Percentiles rank a stretch among this genome's conserved stretches.
These are phyloP conservation scores for Tolypocladium paradoxum DNA, from an alignment of 2,329 filamentous ascomycete genomes.

Conservation along the genomic window DNA sequence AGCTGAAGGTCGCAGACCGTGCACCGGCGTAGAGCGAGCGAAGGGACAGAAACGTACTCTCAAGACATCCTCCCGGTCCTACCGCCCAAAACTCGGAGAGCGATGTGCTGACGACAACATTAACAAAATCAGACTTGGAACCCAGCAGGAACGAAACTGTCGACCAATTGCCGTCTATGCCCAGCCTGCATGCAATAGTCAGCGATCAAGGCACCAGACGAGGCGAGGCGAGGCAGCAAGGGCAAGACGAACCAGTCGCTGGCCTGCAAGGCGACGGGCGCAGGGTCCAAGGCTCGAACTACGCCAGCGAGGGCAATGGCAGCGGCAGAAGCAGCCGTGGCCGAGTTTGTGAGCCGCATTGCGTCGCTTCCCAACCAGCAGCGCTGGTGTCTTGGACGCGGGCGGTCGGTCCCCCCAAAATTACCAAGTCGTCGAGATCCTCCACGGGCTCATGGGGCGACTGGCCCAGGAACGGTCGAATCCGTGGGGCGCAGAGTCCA, in stretches of 20 bases:
- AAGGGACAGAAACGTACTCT: conserved; percentile 27
- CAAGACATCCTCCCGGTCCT: conserved; percentile 43
- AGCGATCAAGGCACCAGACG: neutral
- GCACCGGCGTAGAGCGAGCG: neutral
- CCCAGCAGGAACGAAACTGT: conserved; percentile 46
- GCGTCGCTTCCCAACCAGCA: conserved; percentile 2
- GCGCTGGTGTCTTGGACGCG: neutral
- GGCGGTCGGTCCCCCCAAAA: neutral
- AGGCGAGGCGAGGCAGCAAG: neutral
- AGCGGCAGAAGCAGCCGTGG: conserved; percentile 2
- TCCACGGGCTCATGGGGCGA: conserved; percentile 1
- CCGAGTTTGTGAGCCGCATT: conserved; percentile 5
- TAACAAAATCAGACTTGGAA: conserved; percentile 25
- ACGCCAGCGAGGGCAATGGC: conserved; percentile 3
- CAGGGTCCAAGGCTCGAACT: conserved; percentile 4
- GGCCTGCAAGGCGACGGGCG: conserved; percentile 11
- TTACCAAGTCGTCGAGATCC: neutral
- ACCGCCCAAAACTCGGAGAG: conserved; percentile 64
- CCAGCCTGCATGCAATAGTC: conserved; percentile 34
- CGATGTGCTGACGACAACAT: conserved; percentile 49
- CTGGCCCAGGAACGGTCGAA: neutral
- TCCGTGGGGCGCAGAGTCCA: neutral
- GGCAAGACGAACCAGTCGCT: conserved; percentile 10
- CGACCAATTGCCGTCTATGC: conserved; percentile 62
- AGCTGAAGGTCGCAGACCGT: neutral